Evolutionary conservation across 768 basidiomycete genomes (phyloP).

Genomic region (Lentinus brumalis): DNA sequence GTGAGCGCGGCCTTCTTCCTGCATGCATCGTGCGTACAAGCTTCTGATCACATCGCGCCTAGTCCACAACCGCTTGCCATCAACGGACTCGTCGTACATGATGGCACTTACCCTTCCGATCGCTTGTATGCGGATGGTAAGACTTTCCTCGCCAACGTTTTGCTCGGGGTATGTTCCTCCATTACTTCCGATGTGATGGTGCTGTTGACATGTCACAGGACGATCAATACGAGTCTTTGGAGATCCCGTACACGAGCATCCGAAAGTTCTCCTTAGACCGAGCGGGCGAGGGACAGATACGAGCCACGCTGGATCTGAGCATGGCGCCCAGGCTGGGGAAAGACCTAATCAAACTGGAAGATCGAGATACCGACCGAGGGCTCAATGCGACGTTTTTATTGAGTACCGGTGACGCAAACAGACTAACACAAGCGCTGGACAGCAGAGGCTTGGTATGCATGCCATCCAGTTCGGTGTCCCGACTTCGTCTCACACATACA

Average conservation of each 20-base stretch:
- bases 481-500: not conserved
- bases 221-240: constrained; percentile 53
- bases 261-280: constrained; percentile 17
- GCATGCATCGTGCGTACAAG: not conserved
- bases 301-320: constrained; percentile 4
- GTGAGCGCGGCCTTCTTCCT: constrained; percentile 37
- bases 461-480: not conserved
- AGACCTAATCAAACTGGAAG: not conserved
- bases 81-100: constrained; percentile 41
- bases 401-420: constrained; percentile 31
- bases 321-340: constrained; percentile 18
- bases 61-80: constrained; percentile 66
- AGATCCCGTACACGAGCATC: constrained; percentile 43
- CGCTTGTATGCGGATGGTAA: constrained; percentile 54
- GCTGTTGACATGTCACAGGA: constrained; percentile 33
- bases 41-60: not conserved
- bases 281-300: not conserved
- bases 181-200: not conserved
- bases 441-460: constrained; percentile 49
- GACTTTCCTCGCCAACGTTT: constrained; percentile 53
- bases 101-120: constrained; percentile 40
- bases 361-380: constrained; percentile 18
- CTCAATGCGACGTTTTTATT: constrained; percentile 41
- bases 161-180: constrained; percentile 24
- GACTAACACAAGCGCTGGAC: constrained; percentile 45